Conservation (phyloP, 2,329 filamentous ascomycete species). For the Penicillium palitans region DNA sequence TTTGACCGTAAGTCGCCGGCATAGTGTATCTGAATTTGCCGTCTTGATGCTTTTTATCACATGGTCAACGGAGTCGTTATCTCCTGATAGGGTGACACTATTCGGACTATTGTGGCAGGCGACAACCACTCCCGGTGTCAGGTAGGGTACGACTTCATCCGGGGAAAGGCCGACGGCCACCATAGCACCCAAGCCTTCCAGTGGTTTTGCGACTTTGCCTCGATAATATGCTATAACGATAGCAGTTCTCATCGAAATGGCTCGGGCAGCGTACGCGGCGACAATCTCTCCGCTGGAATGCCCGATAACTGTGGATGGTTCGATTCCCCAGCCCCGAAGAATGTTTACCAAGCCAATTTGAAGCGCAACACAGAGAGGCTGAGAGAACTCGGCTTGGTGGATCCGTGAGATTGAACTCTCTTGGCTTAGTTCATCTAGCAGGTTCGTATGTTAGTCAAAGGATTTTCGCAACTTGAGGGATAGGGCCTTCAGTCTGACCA, state of each 20-base stretch:
- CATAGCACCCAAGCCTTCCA: conserved; percentile 21
- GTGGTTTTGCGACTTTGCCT: conserved; percentile 12
- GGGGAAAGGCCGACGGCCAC: conserved; percentile 23
- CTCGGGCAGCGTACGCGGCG: conserved; percentile 36
- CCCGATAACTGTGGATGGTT: conserved; percentile 29
- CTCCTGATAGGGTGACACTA: conserved; percentile 29
- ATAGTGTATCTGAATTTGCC: conserved; percentile 11
- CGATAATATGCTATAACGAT: conserved; percentile 27
- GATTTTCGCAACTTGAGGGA: background rate
- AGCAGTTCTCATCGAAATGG: conserved; percentile 18
- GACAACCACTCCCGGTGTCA: conserved; percentile 20
- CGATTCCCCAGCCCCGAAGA: conserved; percentile 26
- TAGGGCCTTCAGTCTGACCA: conserved; percentile 3
- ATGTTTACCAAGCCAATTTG: conserved; percentile 38
- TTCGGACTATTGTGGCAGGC: conserved; percentile 31
- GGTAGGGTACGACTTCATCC: conserved; percentile 11
- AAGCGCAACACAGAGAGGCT: conserved; percentile 36
- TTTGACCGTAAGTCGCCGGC: conserved; percentile 12
- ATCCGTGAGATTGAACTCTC: conserved; percentile 14
- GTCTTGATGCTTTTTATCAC: conserved; percentile 9
- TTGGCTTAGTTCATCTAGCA: conserved; percentile 1
- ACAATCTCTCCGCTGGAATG: conserved; percentile 42
- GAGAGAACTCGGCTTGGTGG: conserved; percentile 28
- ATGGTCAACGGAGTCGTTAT: conserved; percentile 4
- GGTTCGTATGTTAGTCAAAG: background rate